Percentiles rank a stretch among this genome's conserved stretches.
phyloP scores from a whole-genome alignment of 176 grass and related monocot species.

The Carex littledalei region DNA sequence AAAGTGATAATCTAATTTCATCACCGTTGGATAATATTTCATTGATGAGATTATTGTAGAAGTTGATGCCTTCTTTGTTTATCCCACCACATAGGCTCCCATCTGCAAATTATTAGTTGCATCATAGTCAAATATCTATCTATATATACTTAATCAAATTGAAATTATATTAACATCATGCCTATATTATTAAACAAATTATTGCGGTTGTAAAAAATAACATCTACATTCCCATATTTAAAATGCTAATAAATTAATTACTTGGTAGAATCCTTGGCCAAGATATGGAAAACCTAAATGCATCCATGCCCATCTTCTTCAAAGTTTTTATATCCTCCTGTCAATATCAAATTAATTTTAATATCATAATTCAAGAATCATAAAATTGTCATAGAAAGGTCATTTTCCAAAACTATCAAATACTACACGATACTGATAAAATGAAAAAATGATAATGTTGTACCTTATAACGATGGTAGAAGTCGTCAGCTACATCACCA shows the following conservation, averaged over 20 bases:
- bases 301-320: conserved; percentile 53
- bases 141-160: background rate
- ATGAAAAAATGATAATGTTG: background rate
- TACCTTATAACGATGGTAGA: conserved; percentile 52
- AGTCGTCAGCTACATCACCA: conserved; percentile 39
- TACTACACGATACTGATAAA: background rate
- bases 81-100: conserved; percentile 48
- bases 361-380: background rate
- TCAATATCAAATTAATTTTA: background rate
- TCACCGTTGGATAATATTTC: conserved; percentile 48
- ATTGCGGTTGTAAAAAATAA: background rate
- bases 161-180: background rate
- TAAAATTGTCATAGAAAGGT: background rate
- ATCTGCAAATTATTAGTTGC: conserved; percentile 14
- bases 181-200: background rate
- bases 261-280: conserved; percentile 59
- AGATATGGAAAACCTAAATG: conserved; percentile 54
- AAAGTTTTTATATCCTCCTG: conserved; percentile 44
- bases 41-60: conserved; percentile 54
- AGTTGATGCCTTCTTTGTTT: conserved; percentile 49
- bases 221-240: background rate
- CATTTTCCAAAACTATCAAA: background rate
- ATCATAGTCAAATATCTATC: too few relatives aligned
- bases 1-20: background rate
- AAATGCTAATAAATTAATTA: conserved; percentile 28